Evolutionary conservation across 164 flowering plant species (phyloP).

Genomic region (Aristolochia californica): DNA sequence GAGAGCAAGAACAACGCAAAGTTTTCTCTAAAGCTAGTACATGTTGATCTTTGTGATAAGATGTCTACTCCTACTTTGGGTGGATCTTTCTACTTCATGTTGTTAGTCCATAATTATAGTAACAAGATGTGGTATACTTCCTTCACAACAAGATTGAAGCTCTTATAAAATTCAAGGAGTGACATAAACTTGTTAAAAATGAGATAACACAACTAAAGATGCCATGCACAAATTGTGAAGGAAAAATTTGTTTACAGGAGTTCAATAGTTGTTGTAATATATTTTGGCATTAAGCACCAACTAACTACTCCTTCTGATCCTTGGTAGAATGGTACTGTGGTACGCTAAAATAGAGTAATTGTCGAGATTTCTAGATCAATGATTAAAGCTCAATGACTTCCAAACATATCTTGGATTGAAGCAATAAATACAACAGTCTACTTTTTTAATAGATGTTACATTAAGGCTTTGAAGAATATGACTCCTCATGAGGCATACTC

Average conservation of each 20-base stretch:
- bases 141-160: background rate
- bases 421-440: background rate
- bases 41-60: background rate
- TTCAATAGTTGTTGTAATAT: background rate
- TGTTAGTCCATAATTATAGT: background rate
- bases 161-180: background rate
- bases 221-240: background rate
- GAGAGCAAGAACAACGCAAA: background rate
- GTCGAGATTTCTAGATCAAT: background rate
- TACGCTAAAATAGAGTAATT: background rate
- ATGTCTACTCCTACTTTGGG: background rate
- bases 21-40: background rate
- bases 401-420: background rate
- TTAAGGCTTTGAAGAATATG: too few species aligned
- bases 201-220: background rate
- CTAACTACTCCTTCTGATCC: background rate
- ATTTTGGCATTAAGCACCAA: background rate
- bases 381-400: background rate
- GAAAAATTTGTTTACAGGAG: background rate
- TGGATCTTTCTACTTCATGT: background rate
- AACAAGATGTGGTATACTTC: background rate
- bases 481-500: too few species aligned
- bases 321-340: background rate
- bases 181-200: background rate
- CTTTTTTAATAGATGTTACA: background rate